Evolutionary conservation across 169 alveolate genomes (phyloP).

Genomic region (Plasmodium billcollinsi): DNA sequence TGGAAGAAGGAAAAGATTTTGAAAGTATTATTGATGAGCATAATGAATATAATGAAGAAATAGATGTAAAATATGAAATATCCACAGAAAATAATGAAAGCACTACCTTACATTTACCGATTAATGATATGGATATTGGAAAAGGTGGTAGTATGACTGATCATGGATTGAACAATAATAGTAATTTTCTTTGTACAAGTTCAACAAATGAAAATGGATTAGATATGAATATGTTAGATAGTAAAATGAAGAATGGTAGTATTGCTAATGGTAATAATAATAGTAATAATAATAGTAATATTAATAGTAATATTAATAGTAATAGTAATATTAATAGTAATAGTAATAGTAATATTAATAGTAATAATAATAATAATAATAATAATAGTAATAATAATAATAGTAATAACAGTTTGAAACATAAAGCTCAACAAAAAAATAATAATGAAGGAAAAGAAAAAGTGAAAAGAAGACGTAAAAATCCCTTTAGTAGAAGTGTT

Average conservation of each 20-base stretch:
- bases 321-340: too few relatives aligned
- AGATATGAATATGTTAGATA: background rate
- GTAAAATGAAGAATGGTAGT: background rate
- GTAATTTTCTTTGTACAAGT: background rate
- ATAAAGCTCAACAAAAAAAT: background rate
- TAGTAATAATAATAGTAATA: too few relatives aligned
- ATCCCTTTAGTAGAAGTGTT: constrained; percentile 3
- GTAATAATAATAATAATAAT: background rate
- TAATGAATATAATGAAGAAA: constrained; percentile 6
- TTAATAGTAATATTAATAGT: too few relatives aligned
- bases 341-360: too few relatives aligned
- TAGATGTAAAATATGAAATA: constrained; percentile 25
- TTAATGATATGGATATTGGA: background rate
- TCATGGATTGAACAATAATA: background rate
- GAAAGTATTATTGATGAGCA: background rate
- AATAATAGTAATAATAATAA: background rate
- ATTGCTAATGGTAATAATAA: background rate
- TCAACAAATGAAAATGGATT: background rate
- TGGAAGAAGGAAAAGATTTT: constrained; percentile 7
- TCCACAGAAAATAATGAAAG: constrained; percentile 10
- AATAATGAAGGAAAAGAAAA: constrained; percentile 23
- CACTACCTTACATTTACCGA: background rate
- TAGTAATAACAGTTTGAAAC: background rate
- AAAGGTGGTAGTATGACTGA: constrained; percentile 5
- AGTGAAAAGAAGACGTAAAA: constrained; percentile 20